Base-by-base conservation (phyloP, 2,329 filamentous ascomycete genomes). In the Colletotrichum karsti region DNA sequence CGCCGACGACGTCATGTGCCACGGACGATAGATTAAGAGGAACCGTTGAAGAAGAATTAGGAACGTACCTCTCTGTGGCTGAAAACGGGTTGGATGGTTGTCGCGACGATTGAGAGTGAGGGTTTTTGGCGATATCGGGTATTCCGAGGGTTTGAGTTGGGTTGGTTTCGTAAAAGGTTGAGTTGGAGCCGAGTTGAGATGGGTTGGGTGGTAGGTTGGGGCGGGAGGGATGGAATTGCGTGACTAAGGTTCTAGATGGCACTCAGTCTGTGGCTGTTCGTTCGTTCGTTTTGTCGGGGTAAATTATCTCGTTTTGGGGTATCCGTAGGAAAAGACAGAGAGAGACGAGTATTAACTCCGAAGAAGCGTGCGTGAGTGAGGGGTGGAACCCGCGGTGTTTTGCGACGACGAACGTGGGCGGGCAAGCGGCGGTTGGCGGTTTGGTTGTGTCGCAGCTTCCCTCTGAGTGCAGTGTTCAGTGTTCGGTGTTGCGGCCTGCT, bases 171-270 rank as follows among this genome's bases (percentile, higher is more conserved):
- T 8, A 35, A 33, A 33, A 42, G 18, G 18, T 42, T 44, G 41
- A 44, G n/a, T 44, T 44, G 41, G 37, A 18, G 37, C 13, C 37
- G 54, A 24, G 5, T 35, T 18, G 30, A 26, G 12, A 10, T 24
- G 15, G 20, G 15, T n/a, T 41, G 13, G 37, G 37, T 56, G 26
- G 12, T 24, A 50, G 35, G 53, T 41, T n/a, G 35, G 24, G 37
- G 33, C 35, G 53, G 37, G 53, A 54, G 30, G 30, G 5, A 15
- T 13, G 37, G 61, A 57, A 64, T 67, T 67, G 64, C 64, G 64
- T 67, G 65, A 68, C 65, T 68, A 63, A 67, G 35, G 51, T 46
- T 67, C 39, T 9, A 48, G 28, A 63, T 63, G 59, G 53, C 44
- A 63, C 51, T 37, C 59, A 56, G 64, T 46, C 44, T 56, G 46